Evolutionary conservation across 2,329 filamentous ascomycete species (phyloP), one percentile per base, ranked within the genome.

Genomic region (Apiospora arundinis): DNA sequence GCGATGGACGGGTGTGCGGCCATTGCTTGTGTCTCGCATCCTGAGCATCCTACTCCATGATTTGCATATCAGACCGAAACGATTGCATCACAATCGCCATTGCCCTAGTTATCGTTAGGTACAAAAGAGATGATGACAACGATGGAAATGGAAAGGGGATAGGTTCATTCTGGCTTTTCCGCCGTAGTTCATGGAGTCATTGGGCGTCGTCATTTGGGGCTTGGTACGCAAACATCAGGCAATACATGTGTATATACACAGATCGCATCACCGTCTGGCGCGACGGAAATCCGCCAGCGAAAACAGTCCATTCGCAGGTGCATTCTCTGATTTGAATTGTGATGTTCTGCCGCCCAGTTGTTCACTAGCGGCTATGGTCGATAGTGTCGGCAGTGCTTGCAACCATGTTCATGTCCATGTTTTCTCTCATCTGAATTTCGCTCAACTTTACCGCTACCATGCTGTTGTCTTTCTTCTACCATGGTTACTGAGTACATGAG

Each of bases 151-250:
- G 74, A 75, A 40, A 63, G 56, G 56, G 56, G 32, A 63, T 72
- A 70, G 69, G 70, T 74, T 73, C 74, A 73, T 74, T 69, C 74
- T 70, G 71, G 74, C 73, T 68, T 76, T 76, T 74, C 75, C 74
- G 73, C 76, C 74, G 73, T 78, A 74, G 72, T 78, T 75, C 71
- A 72, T 70, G 76, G 78, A 79, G 78, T 80, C 77, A 77, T 71
- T 76, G 73, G 75, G 74, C 75, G 77, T 78, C 76, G 56, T 63
- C 56, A 63, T 71, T 76, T 75, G 63, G 71, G 76, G 77, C 75
- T 77, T 79, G 74, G 70, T 77, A 70, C 73, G 49, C 65, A 45
- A 65, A 67, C 44, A 69, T 71, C 67, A 48, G 52, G 68, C 70
- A 49, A 66, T 48, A 69, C 68, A 66, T 71, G 67, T 71, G 70